Percentiles rank a stretch among this genome's conserved stretches.
These are phyloP conservation scores for Brassica juncea DNA, from an alignment of 345 rosid genomes.

Conservation along the genomic window DNA sequence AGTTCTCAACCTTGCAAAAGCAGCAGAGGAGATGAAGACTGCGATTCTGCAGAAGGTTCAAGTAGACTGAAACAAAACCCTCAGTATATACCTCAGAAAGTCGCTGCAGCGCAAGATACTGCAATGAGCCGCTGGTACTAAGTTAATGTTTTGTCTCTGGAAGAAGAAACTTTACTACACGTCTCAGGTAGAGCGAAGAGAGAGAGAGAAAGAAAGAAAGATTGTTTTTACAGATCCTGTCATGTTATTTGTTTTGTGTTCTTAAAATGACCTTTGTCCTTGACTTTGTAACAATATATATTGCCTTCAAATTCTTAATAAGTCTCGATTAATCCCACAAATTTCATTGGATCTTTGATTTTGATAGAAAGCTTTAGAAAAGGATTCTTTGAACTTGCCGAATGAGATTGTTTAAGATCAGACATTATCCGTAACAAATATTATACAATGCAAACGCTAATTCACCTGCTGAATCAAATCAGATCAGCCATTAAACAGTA, in stretches of 20 bases:
- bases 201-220: background rate
- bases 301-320: background rate
- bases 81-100: constrained; percentile 1
- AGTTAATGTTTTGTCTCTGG: background rate
- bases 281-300: background rate
- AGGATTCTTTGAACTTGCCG: background rate
- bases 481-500: background rate
- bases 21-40: constrained; percentile 1
- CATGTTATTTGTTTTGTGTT: background rate
- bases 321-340: background rate
- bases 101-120: background rate
- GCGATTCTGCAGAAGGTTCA: background rate
- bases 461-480: background rate
- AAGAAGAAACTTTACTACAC: background rate
- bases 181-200: background rate
- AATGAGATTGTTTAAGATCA: background rate
- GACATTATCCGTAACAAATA: background rate
- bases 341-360: background rate
- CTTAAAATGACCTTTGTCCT: background rate
- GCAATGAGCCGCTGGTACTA: background rate
- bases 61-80: constrained; percentile 1
- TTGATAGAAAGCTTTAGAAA: background rate
- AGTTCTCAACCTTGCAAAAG: background rate
- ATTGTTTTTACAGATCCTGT: background rate
- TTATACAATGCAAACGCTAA: background rate